A percentile compares a stretch with the other conserved stretches of the same genome.
These are phyloP conservation scores for Pyropia yezoensis DNA, from an alignment of 23 red algal genomes.

Conservation along the genomic window DNA sequence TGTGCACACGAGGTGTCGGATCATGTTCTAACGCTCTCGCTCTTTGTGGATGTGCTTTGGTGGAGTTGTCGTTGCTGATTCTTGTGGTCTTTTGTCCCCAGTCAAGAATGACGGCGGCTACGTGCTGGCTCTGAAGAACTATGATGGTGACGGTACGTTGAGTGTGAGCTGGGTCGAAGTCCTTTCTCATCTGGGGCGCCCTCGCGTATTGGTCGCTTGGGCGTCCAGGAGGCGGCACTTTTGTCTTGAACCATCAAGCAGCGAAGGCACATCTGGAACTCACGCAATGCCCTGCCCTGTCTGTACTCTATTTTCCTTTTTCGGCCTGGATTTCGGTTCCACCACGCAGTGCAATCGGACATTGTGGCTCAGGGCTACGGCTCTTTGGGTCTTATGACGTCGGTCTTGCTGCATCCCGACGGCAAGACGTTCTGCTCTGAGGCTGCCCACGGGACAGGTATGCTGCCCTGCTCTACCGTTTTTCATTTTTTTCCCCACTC, in stretches of 20 bases:
- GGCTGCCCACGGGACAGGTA: conserved; percentile 79
- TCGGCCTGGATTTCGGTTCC: background rate
- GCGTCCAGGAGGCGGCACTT: background rate
- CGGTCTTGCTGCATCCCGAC: conserved; percentile 58
- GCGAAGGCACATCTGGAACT: background rate
- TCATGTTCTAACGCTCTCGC: too few species aligned
- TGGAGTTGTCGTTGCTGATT: too few species aligned
- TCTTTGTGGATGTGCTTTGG: too few species aligned
- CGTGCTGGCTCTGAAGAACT: conserved; percentile 84
- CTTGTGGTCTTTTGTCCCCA: too few species aligned
- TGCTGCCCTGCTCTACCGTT: too few species aligned
- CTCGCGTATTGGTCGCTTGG: background rate
- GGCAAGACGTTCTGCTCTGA: conserved; percentile 74
- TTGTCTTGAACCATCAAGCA: background rate
- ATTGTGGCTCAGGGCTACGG: conserved; percentile 92
- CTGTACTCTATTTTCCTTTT: background rate
- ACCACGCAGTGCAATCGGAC: conserved; percentile 21
- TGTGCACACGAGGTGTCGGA: too few species aligned
- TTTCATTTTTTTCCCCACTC: too few species aligned
- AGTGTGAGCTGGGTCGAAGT: conserved; percentile 1
- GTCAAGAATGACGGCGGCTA: conserved; percentile 73
- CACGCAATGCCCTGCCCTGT: background rate
- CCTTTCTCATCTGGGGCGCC: background rate
- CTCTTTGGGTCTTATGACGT: conserved; percentile 86
- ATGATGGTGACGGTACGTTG: conserved; percentile 82